Conservation (phyloP, 768 basidiomycete genomes). For the Galerina marginata region DNA sequence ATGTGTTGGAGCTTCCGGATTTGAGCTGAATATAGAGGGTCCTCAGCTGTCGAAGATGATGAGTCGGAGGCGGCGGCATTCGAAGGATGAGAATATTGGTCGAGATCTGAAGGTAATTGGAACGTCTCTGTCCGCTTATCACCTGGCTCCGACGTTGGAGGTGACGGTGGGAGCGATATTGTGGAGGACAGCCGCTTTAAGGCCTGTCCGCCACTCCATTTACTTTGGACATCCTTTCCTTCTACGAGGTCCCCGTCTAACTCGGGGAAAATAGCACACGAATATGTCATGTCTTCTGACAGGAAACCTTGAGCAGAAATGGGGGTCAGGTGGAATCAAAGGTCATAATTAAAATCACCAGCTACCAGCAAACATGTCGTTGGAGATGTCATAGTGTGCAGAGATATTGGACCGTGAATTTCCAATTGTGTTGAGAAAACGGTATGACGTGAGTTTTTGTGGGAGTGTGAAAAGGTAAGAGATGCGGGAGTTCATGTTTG, state of each 20-base stretch:
- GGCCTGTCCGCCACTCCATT: slow-evolving; percentile 44
- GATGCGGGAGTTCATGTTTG: slow-evolving; percentile 53
- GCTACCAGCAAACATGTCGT: slow-evolving; percentile 71
- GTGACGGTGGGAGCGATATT: slow-evolving; percentile 16
- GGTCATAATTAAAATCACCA: slow-evolving; percentile 9
- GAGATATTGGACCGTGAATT: slow-evolving; percentile 73
- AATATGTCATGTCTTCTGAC: slow-evolving; percentile 79
- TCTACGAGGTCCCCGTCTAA: slow-evolving; percentile 56
- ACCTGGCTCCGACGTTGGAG: slow-evolving; percentile 16
- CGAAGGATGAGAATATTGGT: slow-evolving; percentile 4
- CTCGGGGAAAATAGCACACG: slow-evolving; percentile 71
- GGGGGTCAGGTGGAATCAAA: slow-evolving; percentile 1
- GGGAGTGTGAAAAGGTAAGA: slow-evolving; percentile 60
- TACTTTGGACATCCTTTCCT: slow-evolving; percentile 30
- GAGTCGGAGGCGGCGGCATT: not conserved
- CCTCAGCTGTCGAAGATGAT: not conserved
- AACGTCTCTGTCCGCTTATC: slow-evolving; percentile 1
- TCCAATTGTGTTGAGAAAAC: slow-evolving; percentile 68
- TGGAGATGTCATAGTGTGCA: slow-evolving; percentile 81
- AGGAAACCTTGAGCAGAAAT: slow-evolving; percentile 48
- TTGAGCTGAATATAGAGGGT: slow-evolving; percentile 54
- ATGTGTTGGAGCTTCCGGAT: slow-evolving; percentile 68
- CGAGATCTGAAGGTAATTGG: not conserved
- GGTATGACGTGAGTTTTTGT: slow-evolving; percentile 59
- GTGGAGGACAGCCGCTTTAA: slow-evolving; percentile 32